Evolutionary conservation across 2,329 filamentous ascomycete genomes (phyloP), one percentile per base, ranked within the genome.

Genomic region (Tolypocladium sp.): DNA sequence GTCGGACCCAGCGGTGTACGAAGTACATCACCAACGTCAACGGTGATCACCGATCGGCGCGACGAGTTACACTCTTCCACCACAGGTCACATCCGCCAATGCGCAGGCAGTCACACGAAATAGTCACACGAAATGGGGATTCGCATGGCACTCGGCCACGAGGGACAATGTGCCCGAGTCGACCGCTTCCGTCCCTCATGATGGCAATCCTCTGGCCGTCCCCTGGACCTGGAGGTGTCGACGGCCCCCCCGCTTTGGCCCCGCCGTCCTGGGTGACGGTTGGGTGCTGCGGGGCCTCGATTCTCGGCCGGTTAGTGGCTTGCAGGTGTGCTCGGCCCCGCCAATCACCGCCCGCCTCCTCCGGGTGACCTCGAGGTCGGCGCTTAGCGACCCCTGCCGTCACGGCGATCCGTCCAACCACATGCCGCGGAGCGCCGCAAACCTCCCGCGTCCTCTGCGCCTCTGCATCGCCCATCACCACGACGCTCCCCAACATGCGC

Each of bases 331-430:
- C 10, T 13, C 49, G 49, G 20, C 44, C 44, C 60, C 54, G 61
- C 68, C 68, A 69, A 69, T 68, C 67, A 70, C 49, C 40, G 38
- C 33, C 27, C 10, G 55, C 15, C 30, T 46, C 35, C 55, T 46
- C 58, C 58, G 56, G 56, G 59, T 59, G 54, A 61, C 59, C 44
- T 56, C 41, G 37, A 63, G 55, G 55, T 66, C 69, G 70, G 74
- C 74, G 74, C 71, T 77, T 79, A 76, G 68, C 66, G 61, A 63
- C 66, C 66, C 69, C 62, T 65, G 67, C 62, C 63, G 64, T 68
- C 69, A 72, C 67, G 59, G 57, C 59, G 61, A 44, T 61, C 61
- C 62, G 62, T 67, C 78, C 78, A 80, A 80, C 75, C 76, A 78
- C 66, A 66, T 57, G 52, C 55, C 63, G 58, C 59, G 13, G 22